Evolutionary conservation across 164 flowering plant genomes (phyloP).

Genomic region (Umbellularia californica): DNA sequence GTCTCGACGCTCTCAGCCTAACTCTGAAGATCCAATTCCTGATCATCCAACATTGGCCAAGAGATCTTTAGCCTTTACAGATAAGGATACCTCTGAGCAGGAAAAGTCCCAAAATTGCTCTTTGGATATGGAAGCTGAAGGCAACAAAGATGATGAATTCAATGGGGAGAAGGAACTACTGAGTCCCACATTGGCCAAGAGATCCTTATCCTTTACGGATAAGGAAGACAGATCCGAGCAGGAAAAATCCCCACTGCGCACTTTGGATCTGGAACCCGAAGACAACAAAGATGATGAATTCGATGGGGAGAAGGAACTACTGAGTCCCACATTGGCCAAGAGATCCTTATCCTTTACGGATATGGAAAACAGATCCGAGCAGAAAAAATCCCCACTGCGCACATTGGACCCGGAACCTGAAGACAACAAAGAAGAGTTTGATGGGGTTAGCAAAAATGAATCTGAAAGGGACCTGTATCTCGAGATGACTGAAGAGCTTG

Average conservation of each 20-base stretch:
- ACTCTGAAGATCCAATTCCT: constrained; percentile 18
- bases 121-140: background rate
- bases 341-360: constrained; percentile 51
- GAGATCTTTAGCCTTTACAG: constrained; percentile 52
- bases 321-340: constrained; percentile 37
- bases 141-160: constrained; percentile 7
- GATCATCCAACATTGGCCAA: constrained; percentile 39
- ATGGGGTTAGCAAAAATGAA: constrained; percentile 3
- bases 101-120: constrained; percentile 4
- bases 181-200: constrained; percentile 40
- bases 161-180: constrained; percentile 12
- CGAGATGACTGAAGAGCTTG: constrained; percentile 1
- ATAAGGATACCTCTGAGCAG: constrained; percentile 8
- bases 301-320: constrained; percentile 11
- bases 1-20: constrained; percentile 32
- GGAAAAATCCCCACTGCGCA: too few species aligned
- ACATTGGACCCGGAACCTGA: too few species aligned
- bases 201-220: constrained; percentile 47
- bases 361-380: constrained; percentile 9
- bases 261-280: too few species aligned
- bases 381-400: too few species aligned
- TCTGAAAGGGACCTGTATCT: constrained; percentile 1
- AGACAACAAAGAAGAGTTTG: background rate
- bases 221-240: constrained; percentile 10
- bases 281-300: constrained; percentile 7